phyloP scores from a whole-genome alignment of 495 filamentous ascomycete species.

The Tuber calosporum region DNA sequence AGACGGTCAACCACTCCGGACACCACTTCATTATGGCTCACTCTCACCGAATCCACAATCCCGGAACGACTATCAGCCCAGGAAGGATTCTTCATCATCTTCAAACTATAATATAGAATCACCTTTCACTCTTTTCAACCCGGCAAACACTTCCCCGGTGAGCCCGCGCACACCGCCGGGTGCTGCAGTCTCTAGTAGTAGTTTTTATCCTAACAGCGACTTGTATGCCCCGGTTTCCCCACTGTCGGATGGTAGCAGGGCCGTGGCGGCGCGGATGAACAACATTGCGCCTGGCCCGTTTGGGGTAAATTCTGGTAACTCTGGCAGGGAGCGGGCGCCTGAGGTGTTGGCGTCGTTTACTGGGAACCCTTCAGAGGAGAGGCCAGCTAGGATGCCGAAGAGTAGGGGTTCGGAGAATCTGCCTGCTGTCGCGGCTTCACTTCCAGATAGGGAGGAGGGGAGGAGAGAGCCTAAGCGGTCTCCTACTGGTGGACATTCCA shows the following conservation, averaged over 20 bases:
- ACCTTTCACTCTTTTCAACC: slow-evolving; percentile 54
- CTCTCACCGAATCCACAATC: slow-evolving; percentile 26
- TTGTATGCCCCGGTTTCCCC: slow-evolving; percentile 50
- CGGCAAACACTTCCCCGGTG: slow-evolving; percentile 43
- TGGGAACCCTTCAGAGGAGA: slow-evolving; percentile 15
- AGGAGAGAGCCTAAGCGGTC: slow-evolving; percentile 41
- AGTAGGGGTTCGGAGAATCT: slow-evolving; percentile 23
- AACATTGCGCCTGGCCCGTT: slow-evolving; percentile 63
- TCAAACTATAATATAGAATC: slow-evolving; percentile 50
- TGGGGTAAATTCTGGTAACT: slow-evolving; percentile 44
- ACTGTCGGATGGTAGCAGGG: slow-evolving; percentile 42
- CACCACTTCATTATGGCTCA: slow-evolving; percentile 33
- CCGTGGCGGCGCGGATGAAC: slow-evolving; percentile 56
- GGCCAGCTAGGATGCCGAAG: slow-evolving; percentile 41
- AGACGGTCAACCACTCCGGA: slow-evolving; percentile 36
- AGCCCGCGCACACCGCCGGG: slow-evolving; percentile 43
- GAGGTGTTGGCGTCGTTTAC: slow-evolving; percentile 9
- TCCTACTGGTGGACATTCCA: slow-evolving; percentile 26
- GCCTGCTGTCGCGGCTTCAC: not conserved
- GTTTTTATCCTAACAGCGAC: slow-evolving; percentile 11
- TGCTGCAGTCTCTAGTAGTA: not conserved
- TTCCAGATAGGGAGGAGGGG: slow-evolving; percentile 17
- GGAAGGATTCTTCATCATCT: slow-evolving; percentile 16
- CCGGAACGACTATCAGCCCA: not conserved
- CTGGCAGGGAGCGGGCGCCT: slow-evolving; percentile 33